Evolutionary conservation across 2,329 filamentous ascomycete species (phyloP), one percentile per base, ranked within the genome.

Genomic region (Penicillium sp.): DNA sequence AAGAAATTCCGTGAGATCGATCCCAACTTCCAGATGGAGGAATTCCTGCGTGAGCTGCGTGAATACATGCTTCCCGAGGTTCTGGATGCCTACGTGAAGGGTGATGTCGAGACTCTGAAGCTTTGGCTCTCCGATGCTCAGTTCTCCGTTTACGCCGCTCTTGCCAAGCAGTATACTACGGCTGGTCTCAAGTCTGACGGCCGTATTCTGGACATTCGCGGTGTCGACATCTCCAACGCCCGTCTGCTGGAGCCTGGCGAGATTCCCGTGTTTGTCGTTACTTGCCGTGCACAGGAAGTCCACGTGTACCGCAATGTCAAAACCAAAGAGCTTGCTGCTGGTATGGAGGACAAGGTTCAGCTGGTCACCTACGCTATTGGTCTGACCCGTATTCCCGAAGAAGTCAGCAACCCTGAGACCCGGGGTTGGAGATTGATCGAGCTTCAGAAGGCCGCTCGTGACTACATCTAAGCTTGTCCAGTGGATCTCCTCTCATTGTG

Each of bases 281-380:
- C 93, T 64, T 97, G 93, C 82, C 86, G 95, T 67, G 97, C 95
- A 12, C 95, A 99, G 77, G 95, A 99, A 80, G 93, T 99, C 12
- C 95, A 99, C 75, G 93, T 98, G 17, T 99, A 97, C 82, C 88
- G 91, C 65, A 96, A 98, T 68, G 88, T 90, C 61, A 98, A 99
- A 85, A 90, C 90, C 0, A 89, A 89, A 66, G 85, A 97, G 78
- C 86, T 99, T 53, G 93, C 94, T 3, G 94, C 94, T 13, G 95
- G 95, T 47, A 98, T 97, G 93, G 95, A 99, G 79, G 95, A 99
- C 80, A 96, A 93, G 81, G 95, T 99, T 26, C 95, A 99, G 80
- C 89, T 97, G 70, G 95, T 99, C 69, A 98, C 95, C 2, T 99
- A 99, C 75, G 95, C 94, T 66, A 98, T 99, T 70, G 95, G 95